Percentiles rank a stretch among this genome's conserved stretches.
Conservation (phyloP, 371 early-diverging fungal species). For the Saksenaea vasiformis region DNA sequence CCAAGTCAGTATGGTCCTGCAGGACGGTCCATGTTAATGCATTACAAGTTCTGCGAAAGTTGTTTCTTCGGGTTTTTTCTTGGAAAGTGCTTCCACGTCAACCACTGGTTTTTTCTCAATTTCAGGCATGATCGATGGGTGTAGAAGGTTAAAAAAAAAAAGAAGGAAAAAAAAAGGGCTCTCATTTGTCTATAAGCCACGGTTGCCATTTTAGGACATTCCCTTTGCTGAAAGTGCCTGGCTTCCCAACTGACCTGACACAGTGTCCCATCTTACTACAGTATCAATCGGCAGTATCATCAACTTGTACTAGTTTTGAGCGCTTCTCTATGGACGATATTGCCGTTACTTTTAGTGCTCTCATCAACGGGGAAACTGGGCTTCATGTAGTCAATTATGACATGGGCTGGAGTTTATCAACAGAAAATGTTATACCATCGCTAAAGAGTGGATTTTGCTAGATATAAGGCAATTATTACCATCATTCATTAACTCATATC, state of each 20-base stretch:
- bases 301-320: background rate
- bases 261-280: background rate
- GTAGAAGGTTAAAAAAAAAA: constrained; percentile 4
- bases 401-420: background rate
- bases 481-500: no score
- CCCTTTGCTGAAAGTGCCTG: no score
- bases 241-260: no score
- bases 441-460: background rate
- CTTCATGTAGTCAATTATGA: background rate
- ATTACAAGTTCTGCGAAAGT: constrained; percentile 30
- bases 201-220: background rate
- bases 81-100: constrained; percentile 25
- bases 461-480: no score
- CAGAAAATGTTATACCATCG: background rate
- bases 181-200: background rate
- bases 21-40: background rate
- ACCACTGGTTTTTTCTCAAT: constrained; percentile 8
- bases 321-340: background rate
- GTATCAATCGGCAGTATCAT: background rate
- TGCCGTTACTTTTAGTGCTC: background rate
- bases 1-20: background rate
- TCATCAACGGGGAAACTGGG: background rate
- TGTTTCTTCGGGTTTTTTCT: constrained; percentile 29
- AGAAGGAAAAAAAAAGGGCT: background rate
- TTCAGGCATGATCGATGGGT: constrained; percentile 24